Percentiles rank a stretch among this genome's conserved stretches.
Conservation (phyloP, 2,329 filamentous ascomycete species). For the Stagonosporopsis chrysanthemi region DNA sequence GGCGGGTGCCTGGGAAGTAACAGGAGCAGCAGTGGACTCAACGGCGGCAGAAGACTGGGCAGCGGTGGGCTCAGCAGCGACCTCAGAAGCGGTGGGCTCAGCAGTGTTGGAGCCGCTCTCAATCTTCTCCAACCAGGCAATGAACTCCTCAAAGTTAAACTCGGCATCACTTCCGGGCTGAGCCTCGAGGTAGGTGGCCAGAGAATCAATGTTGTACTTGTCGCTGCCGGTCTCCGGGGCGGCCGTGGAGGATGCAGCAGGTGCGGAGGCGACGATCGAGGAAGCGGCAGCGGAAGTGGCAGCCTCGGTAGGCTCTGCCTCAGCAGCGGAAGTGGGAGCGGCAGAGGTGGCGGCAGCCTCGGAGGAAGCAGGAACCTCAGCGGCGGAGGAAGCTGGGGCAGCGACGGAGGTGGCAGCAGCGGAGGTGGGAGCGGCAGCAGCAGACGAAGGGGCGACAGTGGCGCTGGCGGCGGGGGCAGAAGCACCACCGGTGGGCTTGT, state of each 20-base stretch:
- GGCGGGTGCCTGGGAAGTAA: neutral
- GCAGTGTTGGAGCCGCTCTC: slow-evolving; percentile 17
- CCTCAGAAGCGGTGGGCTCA: slow-evolving; percentile 9
- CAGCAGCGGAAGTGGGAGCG: slow-evolving; percentile 3
- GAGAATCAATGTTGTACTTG: slow-evolving; percentile 12
- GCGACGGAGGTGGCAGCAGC: slow-evolving; percentile 16
- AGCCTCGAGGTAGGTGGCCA: slow-evolving; percentile 15
- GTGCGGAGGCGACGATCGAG: slow-evolving; percentile 15
- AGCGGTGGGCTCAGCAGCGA: slow-evolving; percentile 10
- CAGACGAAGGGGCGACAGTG: slow-evolving; percentile 19
- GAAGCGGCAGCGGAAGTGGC: slow-evolving; percentile 14
- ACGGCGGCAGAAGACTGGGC: slow-evolving; percentile 4
- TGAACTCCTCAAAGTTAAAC: slow-evolving; percentile 17
- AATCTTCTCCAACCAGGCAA: slow-evolving; percentile 20
- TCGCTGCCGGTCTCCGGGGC: slow-evolving; percentile 17
- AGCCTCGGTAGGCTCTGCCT: slow-evolving; percentile 8
- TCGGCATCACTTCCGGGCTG: slow-evolving; percentile 17
- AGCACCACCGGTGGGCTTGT: slow-evolving; percentile 29
- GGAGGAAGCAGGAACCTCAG: slow-evolving; percentile 5
- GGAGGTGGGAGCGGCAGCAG: slow-evolving; percentile 5
- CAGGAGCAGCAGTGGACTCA: slow-evolving; percentile 3
- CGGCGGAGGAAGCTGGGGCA: slow-evolving; percentile 7
- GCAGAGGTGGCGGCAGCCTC: slow-evolving; percentile 9
- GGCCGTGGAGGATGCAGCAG: slow-evolving; percentile 19
- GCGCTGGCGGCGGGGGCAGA: slow-evolving; percentile 28